Evolutionary conservation across 2,329 filamentous ascomycete species (phyloP), one percentile per base, ranked within the genome.

Genomic region (Fusarium armeniacum): DNA sequence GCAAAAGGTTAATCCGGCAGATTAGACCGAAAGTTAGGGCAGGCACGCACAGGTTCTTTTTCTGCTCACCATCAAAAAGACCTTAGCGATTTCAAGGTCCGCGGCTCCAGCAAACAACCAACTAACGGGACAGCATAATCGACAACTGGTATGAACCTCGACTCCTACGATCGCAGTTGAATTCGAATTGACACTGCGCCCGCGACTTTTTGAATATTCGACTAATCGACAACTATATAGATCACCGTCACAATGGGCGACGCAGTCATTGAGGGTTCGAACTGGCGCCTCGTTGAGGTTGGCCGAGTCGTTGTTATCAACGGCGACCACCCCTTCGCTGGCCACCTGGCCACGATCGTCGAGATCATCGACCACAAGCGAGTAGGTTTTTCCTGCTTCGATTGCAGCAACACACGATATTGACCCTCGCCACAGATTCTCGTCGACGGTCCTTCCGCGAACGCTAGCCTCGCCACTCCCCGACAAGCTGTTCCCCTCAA

Each of bases 281-380:
- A 90, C 84, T 97, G 94, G 94, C 94, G 94, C 88, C 89, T 94
- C 85, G 94, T 99, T 83, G 94, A 99, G 91, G 93, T 98, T 84
- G 96, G 96, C 90, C 94, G 96, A 83, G 90, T 99, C 81, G 91
- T 97, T 83, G 90, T 97, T 83, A 91, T 98, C 87, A 91, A 93
- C 84, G 84, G 83, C 79, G 86, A 89, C 81, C 92, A 94, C 81
- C 90, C 91, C 78, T 92, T 86, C 87, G 86, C 87, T 77, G 94
- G 94, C 86, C 93, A 93, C 83, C 90, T 98, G 79, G 97, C 94
- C 80, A 87, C 91, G 79, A 95, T 99, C 81, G 94, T 97, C 85
- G 95, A 99, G 91, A 98, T 99, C 85, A 96, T 99, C 87, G 96
- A 99, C 87, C 95, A 99, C 92, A 98, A 97, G 90, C 94, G 96